Percentiles rank a stretch among this genome's conserved stretches.
phyloP scores from a whole-genome alignment of 2,329 filamentous ascomycete genomes.

The Thielaviopsis ethacetica region DNA sequence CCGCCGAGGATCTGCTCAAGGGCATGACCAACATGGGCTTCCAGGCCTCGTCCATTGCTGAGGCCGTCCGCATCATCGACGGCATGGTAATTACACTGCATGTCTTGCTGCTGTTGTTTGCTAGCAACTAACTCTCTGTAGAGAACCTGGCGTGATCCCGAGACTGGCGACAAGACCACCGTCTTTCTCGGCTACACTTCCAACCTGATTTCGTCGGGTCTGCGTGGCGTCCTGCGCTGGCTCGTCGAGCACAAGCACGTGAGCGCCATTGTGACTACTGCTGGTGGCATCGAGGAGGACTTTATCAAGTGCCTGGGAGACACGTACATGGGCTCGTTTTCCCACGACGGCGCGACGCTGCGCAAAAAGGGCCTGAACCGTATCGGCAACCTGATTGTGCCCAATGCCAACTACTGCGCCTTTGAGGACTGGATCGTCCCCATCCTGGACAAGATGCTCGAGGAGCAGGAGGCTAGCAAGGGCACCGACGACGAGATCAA shows the following conservation, averaged over 20 bases:
- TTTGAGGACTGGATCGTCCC: conserved; percentile 98
- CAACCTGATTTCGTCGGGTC: conserved; percentile 90
- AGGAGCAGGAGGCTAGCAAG: conserved; percentile 75
- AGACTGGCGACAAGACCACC: conserved; percentile 65
- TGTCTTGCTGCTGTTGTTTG: not conserved
- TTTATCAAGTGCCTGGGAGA: conserved; percentile 95
- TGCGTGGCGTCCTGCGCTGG: conserved; percentile 81
- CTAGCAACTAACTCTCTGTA: conserved; percentile 13
- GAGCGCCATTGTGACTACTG: conserved; percentile 85
- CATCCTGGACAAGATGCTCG: conserved; percentile 84
- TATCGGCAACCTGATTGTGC: conserved; percentile 89
- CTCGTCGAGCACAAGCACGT: conserved; percentile 86
- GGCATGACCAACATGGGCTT: conserved; percentile 78
- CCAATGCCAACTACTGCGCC: conserved; percentile 85
- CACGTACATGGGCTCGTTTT: conserved; percentile 84
- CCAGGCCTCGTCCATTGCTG: conserved; percentile 54
- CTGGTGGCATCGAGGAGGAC: conserved; percentile 91
- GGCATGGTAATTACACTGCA: conserved; percentile 53
- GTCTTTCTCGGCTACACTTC: conserved; percentile 97
- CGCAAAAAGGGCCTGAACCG: conserved; percentile 80
- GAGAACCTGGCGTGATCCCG: conserved; percentile 68
- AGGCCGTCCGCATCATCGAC: conserved; percentile 84
- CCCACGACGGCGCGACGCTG: conserved; percentile 56
- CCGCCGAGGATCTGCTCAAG: conserved; percentile 66
- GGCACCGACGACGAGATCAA: conserved; percentile 51